Evolutionary conservation across 371 early-diverging fungal species (phyloP).

Genomic region (Apophysomyces trapeziformis): DNA sequence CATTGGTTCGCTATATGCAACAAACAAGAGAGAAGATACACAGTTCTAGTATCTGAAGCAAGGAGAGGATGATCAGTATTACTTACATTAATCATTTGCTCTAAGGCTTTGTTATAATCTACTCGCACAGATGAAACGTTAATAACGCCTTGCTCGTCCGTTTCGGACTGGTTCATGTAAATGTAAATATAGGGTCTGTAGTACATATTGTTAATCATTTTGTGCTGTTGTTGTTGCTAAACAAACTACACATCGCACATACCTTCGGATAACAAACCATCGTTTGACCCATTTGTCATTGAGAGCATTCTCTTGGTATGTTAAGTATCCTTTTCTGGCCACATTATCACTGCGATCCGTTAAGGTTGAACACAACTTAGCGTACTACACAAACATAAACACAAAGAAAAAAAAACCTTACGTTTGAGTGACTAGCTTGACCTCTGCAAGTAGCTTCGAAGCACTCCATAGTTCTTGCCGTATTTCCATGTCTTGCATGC

Average conservation of each 20-base stretch:
- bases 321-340: constrained; percentile 63
- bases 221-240: background rate
- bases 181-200: constrained; percentile 80
- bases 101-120: constrained; percentile 68
- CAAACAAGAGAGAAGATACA: background rate
- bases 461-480: constrained; percentile 28
- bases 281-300: constrained; percentile 76
- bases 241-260: constrained; percentile 13
- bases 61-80: background rate
- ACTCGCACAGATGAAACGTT: constrained; percentile 76
- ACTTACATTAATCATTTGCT: constrained; percentile 68
- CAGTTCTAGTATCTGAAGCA: background rate
- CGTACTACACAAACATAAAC: background rate
- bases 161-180: constrained; percentile 66
- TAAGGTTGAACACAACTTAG: background rate
- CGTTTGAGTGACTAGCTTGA: constrained; percentile 59
- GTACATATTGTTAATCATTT: background rate
- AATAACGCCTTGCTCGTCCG: constrained; percentile 73
- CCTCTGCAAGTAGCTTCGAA: constrained; percentile 61
- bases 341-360: constrained; percentile 52
- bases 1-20: constrained; percentile 56
- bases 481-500: constrained; percentile 41
- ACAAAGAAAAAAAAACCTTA: constrained; percentile 24
- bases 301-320: constrained; percentile 62
- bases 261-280: constrained; percentile 85